Conservation (phyloP, 208 protist genomes). For the Leishmania turanica region DNA sequence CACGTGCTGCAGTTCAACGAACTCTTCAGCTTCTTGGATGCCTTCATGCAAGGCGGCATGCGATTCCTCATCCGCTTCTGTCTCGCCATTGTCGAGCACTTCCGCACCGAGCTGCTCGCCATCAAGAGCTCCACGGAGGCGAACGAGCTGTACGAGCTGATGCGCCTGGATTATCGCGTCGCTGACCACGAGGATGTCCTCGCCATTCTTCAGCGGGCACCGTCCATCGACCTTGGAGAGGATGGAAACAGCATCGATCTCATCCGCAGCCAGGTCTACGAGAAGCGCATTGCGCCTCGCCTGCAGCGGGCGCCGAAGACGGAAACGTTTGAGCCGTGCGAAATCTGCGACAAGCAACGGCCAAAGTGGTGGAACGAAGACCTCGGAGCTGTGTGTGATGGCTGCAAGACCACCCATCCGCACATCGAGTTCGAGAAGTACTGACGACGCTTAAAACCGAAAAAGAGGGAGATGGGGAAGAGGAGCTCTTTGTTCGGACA, state of each 20-base stretch:
- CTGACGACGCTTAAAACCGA: slow-evolving; percentile 21
- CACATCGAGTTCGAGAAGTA: slow-evolving; percentile 56
- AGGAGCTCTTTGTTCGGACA: background rate
- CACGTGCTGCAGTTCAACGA: slow-evolving; percentile 85
- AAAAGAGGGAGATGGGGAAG: slow-evolving; percentile 8
- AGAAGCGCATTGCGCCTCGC: slow-evolving; percentile 73
- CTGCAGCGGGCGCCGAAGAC: slow-evolving; percentile 77
- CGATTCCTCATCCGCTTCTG: slow-evolving; percentile 86
- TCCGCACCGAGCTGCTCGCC: slow-evolving; percentile 64
- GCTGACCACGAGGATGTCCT: slow-evolving; percentile 56
- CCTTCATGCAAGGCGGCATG: slow-evolving; percentile 79
- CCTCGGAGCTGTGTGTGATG: slow-evolving; percentile 68
- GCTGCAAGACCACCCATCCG: slow-evolving; percentile 59
- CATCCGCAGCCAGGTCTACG: slow-evolving; percentile 72
- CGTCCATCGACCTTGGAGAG: slow-evolving; percentile 68
- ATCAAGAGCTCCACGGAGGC: slow-evolving; percentile 56
- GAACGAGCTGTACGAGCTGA: slow-evolving; percentile 86
- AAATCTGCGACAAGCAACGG: slow-evolving; percentile 63
- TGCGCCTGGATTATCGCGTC: slow-evolving; percentile 77
- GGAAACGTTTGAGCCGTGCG: slow-evolving; percentile 85
- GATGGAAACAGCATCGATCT: slow-evolving; percentile 56
- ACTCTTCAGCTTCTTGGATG: slow-evolving; percentile 87
- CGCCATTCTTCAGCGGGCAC: slow-evolving; percentile 67
- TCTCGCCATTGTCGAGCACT: slow-evolving; percentile 86
- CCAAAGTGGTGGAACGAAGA: slow-evolving; percentile 82